phyloP scores from a whole-genome alignment of 805 yeast species.

The Candida taoyuanica region DNA sequence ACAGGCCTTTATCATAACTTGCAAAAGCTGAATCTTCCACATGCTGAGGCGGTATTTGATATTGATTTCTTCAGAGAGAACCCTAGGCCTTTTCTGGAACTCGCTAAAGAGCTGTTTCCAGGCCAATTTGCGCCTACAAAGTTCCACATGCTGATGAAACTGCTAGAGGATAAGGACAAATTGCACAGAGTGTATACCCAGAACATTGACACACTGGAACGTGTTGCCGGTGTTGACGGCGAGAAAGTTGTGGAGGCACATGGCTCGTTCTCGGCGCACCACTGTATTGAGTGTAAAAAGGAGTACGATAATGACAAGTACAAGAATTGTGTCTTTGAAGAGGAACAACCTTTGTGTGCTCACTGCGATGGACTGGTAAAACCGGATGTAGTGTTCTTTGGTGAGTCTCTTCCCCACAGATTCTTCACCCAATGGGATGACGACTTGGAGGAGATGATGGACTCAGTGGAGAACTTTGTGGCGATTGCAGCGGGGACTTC shows the following conservation, averaged over 20 bases:
- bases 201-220: constrained; percentile 88
- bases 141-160: constrained; percentile 68
- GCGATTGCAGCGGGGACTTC: constrained; percentile 93
- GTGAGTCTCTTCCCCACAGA: constrained; percentile 72
- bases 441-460: constrained; percentile 30
- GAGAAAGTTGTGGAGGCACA: constrained; percentile 83
- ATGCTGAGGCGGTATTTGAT: constrained; percentile 94
- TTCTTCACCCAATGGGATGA: constrained; percentile 69
- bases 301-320: constrained; percentile 48
- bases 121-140: constrained; percentile 80
- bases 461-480: constrained; percentile 44
- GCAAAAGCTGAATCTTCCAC: constrained; percentile 70
- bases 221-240: constrained; percentile 70
- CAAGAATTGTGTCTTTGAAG: constrained; percentile 34
- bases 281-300: constrained; percentile 70
- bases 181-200: constrained; percentile 81
- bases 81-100: constrained; percentile 80
- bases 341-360: constrained; percentile 44
- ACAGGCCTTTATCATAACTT: constrained; percentile 87
- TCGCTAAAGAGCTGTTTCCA: constrained; percentile 84
- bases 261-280: constrained; percentile 84
- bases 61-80: constrained; percentile 69
- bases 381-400: constrained; percentile 93
- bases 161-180: constrained; percentile 58
- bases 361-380: constrained; percentile 72